Conservation (phyloP, 1,139 yeast genomes). For the Saccharomycopsis phalli region DNA sequence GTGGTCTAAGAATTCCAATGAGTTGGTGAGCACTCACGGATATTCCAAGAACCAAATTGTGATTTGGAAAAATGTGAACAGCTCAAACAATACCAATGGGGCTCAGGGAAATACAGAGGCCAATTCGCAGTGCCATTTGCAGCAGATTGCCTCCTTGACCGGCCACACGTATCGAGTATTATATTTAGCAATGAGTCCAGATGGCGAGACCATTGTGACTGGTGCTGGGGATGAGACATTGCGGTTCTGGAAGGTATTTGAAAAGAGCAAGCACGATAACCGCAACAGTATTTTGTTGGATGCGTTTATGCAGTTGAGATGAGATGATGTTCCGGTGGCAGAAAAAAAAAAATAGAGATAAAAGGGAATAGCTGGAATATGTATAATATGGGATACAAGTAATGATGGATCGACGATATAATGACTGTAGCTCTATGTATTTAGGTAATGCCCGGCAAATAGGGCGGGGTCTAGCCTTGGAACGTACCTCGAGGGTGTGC, state of each 20-base stretch:
- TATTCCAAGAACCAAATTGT: slow-evolving; percentile 85
- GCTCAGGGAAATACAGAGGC: not conserved
- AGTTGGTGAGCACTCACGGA: slow-evolving; percentile 91
- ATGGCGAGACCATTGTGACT: slow-evolving; percentile 95
- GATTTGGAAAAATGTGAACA: slow-evolving; percentile 61
- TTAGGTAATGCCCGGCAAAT: too few relatives aligned
- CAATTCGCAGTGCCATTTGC: slow-evolving; percentile 42
- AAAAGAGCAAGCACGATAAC: slow-evolving; percentile 52
- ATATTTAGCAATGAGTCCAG: slow-evolving; percentile 88
- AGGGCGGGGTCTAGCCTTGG: too few relatives aligned
- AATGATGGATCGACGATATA: too few relatives aligned
- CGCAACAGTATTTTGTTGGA: slow-evolving; percentile 59
- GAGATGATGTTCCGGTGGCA: slow-evolving; percentile 17
- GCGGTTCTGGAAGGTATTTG: slow-evolving; percentile 88
- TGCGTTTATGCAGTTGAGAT: slow-evolving; percentile 72
- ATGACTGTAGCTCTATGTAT: too few relatives aligned
- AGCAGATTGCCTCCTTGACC: slow-evolving; percentile 84
- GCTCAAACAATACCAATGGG: not conserved
- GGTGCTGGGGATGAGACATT: slow-evolving; percentile 98
- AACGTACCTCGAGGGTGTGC: too few relatives aligned
- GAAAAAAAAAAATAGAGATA: not conserved
- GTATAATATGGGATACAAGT: too few relatives aligned
- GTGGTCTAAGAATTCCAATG: slow-evolving; percentile 91
- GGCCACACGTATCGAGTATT: slow-evolving; percentile 93
- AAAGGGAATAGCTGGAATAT: too few relatives aligned